Base-by-base conservation (phyloP, 2,329 filamentous ascomycete species). In the Teratosphaeria destructans region DNA sequence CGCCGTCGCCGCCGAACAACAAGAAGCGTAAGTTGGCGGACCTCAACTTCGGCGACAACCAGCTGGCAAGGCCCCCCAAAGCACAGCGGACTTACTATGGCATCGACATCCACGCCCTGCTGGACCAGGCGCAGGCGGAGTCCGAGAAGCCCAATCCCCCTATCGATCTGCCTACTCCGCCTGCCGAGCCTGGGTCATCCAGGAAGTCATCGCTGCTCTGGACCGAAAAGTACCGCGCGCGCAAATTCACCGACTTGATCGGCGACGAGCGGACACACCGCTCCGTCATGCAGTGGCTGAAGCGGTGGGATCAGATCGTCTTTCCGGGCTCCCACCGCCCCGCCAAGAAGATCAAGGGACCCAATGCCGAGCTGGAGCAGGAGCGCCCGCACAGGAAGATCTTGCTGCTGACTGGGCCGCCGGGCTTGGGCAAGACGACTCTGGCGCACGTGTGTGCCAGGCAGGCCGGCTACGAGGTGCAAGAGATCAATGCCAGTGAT, bases 401-500 rank as follows among this genome's bases (percentile, higher is more conserved):
- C 7, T 76, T 99, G 11, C 82, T 99, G 69, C 78, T 99, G 16
- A 92, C 93, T 0, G 95, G 94, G 0, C 91, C 94, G 0, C 94
- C 94, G 0, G 94, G 94, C 1, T 78, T 99, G 11, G 94, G 94
- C 32, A 99, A 99, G 77, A 99, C 94, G 0, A 99, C 94, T 0
- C 74, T 99, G 55, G 94, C 94, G 1, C 94, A 99, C 74, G 94
- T 99, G 0, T 97, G 94, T 71, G 95, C 95, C 0, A 86, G 82
- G 66, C 94, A 99, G 74, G 94, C 94, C 5, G 94, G 94, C 0
- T 99, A 99, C 68, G 94, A 97, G 69, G 89, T 95, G 1, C 83
- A 97, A 70, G 94, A 99, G 72, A 95, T 99, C 75, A 99, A 99
- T 68, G 94, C 95, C 8, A 97, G 93, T 67, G 94, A 99, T 70